These are phyloP conservation scores for Penicillium macrosclerotiorum DNA, from an alignment of 495 filamentous ascomycete genomes.

Conservation along the genomic window DNA sequence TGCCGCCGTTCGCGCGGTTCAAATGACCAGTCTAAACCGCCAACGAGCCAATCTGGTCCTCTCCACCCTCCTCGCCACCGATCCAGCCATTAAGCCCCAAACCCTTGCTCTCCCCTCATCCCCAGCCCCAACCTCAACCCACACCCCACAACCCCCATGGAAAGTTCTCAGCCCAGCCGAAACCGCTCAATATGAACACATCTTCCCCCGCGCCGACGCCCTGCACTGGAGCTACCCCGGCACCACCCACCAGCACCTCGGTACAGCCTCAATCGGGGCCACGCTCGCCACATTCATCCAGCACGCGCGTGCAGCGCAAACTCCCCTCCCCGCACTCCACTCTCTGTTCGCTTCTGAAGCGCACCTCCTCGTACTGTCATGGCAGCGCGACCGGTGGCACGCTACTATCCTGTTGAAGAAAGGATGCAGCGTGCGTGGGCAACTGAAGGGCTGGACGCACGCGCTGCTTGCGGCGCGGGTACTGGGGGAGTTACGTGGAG, in stretches of 20 bases:
- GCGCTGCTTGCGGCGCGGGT: constrained; percentile 57
- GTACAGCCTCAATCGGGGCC: constrained; percentile 32
- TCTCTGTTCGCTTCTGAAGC: constrained; percentile 30
- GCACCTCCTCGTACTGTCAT: constrained; percentile 31
- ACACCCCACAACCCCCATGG: neutral
- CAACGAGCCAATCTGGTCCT: constrained; percentile 83
- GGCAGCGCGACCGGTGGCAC: constrained; percentile 11
- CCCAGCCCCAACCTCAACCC: neutral
- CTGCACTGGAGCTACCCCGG: constrained; percentile 48
- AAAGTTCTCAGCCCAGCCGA: constrained; percentile 58
- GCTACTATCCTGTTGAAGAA: constrained; percentile 67
- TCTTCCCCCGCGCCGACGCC: constrained; percentile 65
- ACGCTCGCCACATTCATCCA: constrained; percentile 30
- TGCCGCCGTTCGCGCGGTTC: constrained; percentile 76
- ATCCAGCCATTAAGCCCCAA: constrained; percentile 12
- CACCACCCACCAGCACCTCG: constrained; percentile 13
- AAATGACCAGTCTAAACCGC: constrained; percentile 81
- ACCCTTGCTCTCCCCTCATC: neutral
- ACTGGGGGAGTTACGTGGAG: too few relatives aligned
- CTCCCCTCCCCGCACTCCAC: too few relatives aligned
- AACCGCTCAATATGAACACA: constrained; percentile 63
- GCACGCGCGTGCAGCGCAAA: neutral
- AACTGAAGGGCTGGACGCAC: constrained; percentile 73
- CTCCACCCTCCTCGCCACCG: constrained; percentile 53
- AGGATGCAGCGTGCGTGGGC: constrained; percentile 42